phyloP scores from a whole-genome alignment of 1,284 basidiomycete species.

The Tylopilus orsonianus region DNA sequence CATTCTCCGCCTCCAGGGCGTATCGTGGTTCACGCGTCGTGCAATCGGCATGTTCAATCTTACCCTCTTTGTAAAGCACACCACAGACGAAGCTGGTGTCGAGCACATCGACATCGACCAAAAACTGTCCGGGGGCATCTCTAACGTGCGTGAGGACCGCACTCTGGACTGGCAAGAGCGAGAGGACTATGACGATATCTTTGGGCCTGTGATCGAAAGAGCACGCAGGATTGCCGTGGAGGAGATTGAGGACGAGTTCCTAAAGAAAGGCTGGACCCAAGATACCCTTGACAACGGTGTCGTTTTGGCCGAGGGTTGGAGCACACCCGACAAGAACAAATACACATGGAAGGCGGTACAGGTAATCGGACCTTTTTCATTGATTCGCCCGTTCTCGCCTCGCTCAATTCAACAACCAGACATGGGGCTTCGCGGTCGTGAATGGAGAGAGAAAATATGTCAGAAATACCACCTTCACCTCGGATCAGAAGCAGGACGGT shows the following conservation, averaged over 20 bases:
- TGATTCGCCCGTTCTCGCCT: conserved; percentile 5
- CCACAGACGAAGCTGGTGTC: conserved; percentile 40
- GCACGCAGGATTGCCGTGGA: conserved; percentile 48
- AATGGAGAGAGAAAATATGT: conserved; percentile 60
- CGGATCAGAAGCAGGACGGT: conserved; percentile 51
- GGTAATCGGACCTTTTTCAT: conserved; percentile 34
- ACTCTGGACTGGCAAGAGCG: conserved; percentile 41
- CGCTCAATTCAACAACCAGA: conserved; percentile 37
- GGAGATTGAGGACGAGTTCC: conserved; percentile 49
- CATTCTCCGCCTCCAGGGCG: conserved; percentile 50
- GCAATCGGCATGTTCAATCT: conserved; percentile 42
- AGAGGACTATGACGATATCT: conserved; percentile 41
- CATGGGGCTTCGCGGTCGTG: conserved; percentile 68
- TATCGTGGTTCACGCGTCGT: conserved; percentile 47
- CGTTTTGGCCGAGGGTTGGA: conserved; percentile 50
- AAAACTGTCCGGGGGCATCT: conserved; percentile 43
- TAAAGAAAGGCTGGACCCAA: conserved; percentile 53
- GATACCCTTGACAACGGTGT: conserved; percentile 53
- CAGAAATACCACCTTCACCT: conserved; percentile 65
- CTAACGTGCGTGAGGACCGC: conserved; percentile 42
- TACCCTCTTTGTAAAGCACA: conserved; percentile 44
- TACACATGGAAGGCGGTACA: conserved; percentile 56
- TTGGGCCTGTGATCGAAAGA: conserved; percentile 46
- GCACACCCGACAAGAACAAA: conserved; percentile 52
- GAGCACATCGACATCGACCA: conserved; percentile 50